These are phyloP conservation scores for Clathrus columnatus DNA, from an alignment of 768 basidiomycete genomes.

Conservation along the genomic window DNA sequence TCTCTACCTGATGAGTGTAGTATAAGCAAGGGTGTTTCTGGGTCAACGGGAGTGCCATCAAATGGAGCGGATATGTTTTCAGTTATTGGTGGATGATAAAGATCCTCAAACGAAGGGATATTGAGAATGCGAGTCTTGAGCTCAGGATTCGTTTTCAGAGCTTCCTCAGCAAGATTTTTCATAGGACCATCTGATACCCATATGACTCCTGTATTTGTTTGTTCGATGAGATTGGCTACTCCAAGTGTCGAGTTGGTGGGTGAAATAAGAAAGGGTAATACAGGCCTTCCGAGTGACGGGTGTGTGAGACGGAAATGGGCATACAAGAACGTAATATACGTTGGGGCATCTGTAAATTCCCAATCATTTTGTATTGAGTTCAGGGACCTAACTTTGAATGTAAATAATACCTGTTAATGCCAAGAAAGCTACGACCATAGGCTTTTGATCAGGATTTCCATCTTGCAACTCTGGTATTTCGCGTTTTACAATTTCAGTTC, in stretches of 20 bases:
- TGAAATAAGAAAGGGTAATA: background rate
- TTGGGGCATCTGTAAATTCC: slow-evolving; percentile 22
- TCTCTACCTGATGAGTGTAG: slow-evolving; percentile 19
- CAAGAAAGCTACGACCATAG: slow-evolving; percentile 9
- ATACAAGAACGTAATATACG: slow-evolving; percentile 10
- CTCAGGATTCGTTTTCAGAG: slow-evolving; percentile 3
- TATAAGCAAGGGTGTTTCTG: background rate
- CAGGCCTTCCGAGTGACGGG: background rate
- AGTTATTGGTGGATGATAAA: slow-evolving; percentile 9
- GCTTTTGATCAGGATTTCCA: background rate
- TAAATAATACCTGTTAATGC: slow-evolving; percentile 5
- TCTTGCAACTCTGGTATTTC: background rate
- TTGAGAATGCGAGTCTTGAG: slow-evolving; percentile 9
- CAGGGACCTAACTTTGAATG: background rate
- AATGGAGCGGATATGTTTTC: slow-evolving; percentile 10
- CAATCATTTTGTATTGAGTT: background rate
- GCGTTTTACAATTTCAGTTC: background rate
- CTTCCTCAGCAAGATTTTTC: slow-evolving; percentile 16
- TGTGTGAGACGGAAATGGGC: slow-evolving; percentile 16
- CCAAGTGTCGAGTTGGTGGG: background rate
- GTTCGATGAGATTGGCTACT: background rate
- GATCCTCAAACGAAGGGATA: slow-evolving; percentile 16
- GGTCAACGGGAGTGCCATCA: background rate
- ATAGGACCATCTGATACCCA: slow-evolving; percentile 19
- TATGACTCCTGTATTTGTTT: slow-evolving; percentile 18